phyloP scores from a whole-genome alignment of 768 basidiomycete species.

The Pholiota microspora region DNA sequence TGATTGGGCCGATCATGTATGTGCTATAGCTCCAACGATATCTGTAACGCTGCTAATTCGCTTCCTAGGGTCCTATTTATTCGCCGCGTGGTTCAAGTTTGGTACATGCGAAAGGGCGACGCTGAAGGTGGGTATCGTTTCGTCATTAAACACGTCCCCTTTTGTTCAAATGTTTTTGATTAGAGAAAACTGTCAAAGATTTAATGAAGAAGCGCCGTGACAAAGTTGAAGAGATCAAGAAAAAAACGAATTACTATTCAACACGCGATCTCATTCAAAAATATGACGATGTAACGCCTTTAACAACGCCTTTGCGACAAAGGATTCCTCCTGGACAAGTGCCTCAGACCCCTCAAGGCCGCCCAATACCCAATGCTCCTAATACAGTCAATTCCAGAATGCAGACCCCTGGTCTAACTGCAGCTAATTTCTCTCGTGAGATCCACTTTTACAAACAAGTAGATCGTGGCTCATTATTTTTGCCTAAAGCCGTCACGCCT shows the following conservation, averaged over 20 bases:
- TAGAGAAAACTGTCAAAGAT: slow-evolving; percentile 77
- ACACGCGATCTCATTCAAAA: slow-evolving; percentile 88
- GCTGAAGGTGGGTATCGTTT: slow-evolving; percentile 62
- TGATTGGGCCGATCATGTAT: slow-evolving; percentile 78
- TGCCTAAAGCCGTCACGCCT: slow-evolving; percentile 23
- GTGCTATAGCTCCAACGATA: slow-evolving; percentile 26
- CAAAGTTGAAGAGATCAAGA: slow-evolving; percentile 95
- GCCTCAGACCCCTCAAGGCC: slow-evolving; percentile 32
- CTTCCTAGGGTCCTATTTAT: slow-evolving; percentile 60
- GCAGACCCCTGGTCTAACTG: slow-evolving; percentile 22
- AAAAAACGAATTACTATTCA: slow-evolving; percentile 93
- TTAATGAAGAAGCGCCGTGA: slow-evolving; percentile 77
- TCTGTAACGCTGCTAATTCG: slow-evolving; percentile 4
- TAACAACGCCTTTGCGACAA: slow-evolving; percentile 41
- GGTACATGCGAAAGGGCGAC: slow-evolving; percentile 79
- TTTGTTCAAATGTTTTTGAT: not conserved
- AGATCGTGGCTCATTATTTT: slow-evolving; percentile 5
- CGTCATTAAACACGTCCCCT: not conserved
- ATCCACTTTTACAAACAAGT: not conserved
- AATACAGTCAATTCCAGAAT: slow-evolving; percentile 17
- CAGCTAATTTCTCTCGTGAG: slow-evolving; percentile 28
- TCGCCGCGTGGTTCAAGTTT: slow-evolving; percentile 77
- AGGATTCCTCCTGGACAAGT: slow-evolving; percentile 29
- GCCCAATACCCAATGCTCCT: slow-evolving; percentile 19
- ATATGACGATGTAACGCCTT: slow-evolving; percentile 66